Evolutionary conservation across 192 early-diverging fungal species (phyloP).

Genomic region (Coemansia aciculifera): DNA sequence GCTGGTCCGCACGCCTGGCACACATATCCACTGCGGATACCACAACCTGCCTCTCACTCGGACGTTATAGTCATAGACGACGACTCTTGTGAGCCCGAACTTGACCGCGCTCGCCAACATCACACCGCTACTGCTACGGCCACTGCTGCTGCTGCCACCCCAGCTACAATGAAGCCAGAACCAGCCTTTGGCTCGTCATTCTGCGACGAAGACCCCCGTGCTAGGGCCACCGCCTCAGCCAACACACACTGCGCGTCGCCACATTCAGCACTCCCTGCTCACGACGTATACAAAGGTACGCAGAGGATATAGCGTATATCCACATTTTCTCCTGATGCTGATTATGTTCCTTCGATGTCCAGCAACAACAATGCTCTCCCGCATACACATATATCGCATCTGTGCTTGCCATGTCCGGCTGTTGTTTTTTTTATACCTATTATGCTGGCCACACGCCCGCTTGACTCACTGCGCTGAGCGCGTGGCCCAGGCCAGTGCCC

Average conservation of each 20-base stretch:
- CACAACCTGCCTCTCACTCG: constrained; percentile 12
- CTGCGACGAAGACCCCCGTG: constrained; percentile 6
- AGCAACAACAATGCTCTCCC: constrained; percentile 2
- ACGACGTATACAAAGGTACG: constrained; percentile 22
- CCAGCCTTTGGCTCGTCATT: not conserved
- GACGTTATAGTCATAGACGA: constrained; percentile 49
- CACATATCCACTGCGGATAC: constrained; percentile 25
- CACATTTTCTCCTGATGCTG: not conserved
- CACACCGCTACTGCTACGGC: constrained; percentile 9
- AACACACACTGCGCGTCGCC: constrained; percentile 24
- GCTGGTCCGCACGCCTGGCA: constrained; percentile 40
- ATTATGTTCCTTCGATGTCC: not conserved
- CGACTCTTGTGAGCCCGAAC: constrained; percentile 43
- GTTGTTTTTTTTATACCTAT: constrained; percentile 7
- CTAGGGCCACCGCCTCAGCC: constrained; percentile 8
- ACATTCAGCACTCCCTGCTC: constrained; percentile 9
- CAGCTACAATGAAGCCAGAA: constrained; percentile 10
- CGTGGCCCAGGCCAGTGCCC: constrained; percentile 12
- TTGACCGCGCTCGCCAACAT: constrained; percentile 10
- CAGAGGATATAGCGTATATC: not conserved
- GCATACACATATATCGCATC: not conserved
- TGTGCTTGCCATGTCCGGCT: not conserved
- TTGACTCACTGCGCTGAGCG: constrained; percentile 10
- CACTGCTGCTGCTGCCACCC: constrained; percentile 4
- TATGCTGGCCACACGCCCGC: constrained; percentile 6